These are phyloP conservation scores for Penicillium waksmanii DNA, from an alignment of 495 filamentous ascomycete species.

Conservation along the genomic window DNA sequence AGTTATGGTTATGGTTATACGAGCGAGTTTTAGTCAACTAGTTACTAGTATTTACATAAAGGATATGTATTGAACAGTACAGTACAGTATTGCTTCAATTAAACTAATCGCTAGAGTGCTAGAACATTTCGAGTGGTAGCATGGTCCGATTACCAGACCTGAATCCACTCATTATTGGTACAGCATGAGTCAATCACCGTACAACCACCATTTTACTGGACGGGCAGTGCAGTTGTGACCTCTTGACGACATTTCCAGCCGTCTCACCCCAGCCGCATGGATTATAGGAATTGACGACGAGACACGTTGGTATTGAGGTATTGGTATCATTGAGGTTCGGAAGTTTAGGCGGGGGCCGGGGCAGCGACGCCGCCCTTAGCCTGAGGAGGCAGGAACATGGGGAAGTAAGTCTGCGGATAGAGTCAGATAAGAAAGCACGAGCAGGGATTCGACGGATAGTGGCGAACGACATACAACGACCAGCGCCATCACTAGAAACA, in stretches of 20 bases:
- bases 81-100: not conserved
- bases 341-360: constrained; percentile 45
- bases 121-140: not conserved
- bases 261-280: not conserved
- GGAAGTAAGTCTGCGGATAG: constrained; percentile 69
- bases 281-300: constrained; percentile 3
- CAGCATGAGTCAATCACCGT: constrained; percentile 10
- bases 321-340: constrained; percentile 14
- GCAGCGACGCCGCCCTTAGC: constrained; percentile 40
- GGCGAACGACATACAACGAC: constrained; percentile 57
- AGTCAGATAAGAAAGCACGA: constrained; percentile 17
- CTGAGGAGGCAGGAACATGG: constrained; percentile 75
- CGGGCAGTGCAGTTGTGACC: not conserved
- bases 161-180: constrained; percentile 20
- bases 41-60: too few relatives aligned
- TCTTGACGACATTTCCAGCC: constrained; percentile 3
- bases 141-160: constrained; percentile 13
- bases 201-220: not conserved
- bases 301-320: constrained; percentile 13
- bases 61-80: too few relatives aligned
- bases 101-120: not conserved
- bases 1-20: not conserved
- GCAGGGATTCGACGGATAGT: not conserved
- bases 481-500: constrained; percentile 70
- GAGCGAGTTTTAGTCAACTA: not conserved